Base-by-base conservation (phyloP, 306 rosid species). In the Prunus mongolica region DNA sequence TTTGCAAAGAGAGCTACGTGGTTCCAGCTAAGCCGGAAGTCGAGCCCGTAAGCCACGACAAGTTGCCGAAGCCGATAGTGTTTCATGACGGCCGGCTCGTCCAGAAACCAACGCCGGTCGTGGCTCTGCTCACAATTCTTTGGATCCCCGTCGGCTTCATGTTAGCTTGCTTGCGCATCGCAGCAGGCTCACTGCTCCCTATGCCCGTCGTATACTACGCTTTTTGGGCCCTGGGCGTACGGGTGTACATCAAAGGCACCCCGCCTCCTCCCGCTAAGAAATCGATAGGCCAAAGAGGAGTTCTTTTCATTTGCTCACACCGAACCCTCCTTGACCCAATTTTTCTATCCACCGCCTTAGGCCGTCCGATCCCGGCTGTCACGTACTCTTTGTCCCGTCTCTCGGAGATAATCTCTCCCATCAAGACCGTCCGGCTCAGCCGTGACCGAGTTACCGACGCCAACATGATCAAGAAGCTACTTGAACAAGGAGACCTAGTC, bases 11-110 rank as follows among this genome's bases (percentile, higher is more conserved):
- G 65, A 79, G 87, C 38, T 93, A 86, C 78, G 76, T 89, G 4
- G 97, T 93, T 2, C 87, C 87, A 5, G 28, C 79, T 0, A 78
- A 69, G 6, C 86, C 87, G 9, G 80, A 82, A 12, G 83, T 90
- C 3, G 81, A 83, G 51, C 69, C 86, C 2, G 89, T 92, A 10
- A 69, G 83, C 45, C 77, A 22, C 0, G 90, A 89, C 12, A 91
- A 90, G 72, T 88, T 94, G 2, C 94, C 93, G 2, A 94, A 91
- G 73, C 98, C 97, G 0, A 82, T 94, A 6, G 87, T 94, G 14
- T 94, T 94, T 80, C 97, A 91, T 45, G 97, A 94, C 52, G 97
- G 98, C 4, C 87, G 97, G 1, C 80, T 94, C 0, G 95, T 86
- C 2, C 76, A 85, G 25, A 91, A 91, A 44, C 97, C 95, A 0